Evolutionary conservation across 345 rosid species (phyloP), one percentile per base, ranked within the genome.

Genomic region (Camelina hispida): DNA sequence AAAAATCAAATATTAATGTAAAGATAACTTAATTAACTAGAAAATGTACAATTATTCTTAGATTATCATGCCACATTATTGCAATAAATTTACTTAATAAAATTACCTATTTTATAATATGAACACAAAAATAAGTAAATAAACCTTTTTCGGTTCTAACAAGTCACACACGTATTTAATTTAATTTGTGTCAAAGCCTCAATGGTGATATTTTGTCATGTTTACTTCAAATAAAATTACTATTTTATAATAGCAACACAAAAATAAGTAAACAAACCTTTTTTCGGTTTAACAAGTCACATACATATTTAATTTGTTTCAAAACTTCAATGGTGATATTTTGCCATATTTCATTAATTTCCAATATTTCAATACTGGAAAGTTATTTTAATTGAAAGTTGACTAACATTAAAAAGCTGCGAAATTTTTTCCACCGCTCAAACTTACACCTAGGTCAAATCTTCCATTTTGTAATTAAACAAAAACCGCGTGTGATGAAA

Each of bases 11-110:
- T 35, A 25, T 37, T 48, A 61, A 52, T 53, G 34, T 10, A 22
- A 61, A 52, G 50, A 32, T 67, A 17, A 28, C 30, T 30, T 60
- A 11, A 7, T 20, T 68, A 38, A 38, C 25, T 25, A 16, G 15
- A 56, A 66, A 38, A 25, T 35, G 13, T 38, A 8, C 32, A 42
- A 16, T 66, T 57, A 47, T 56, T 66, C 34, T 18, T 5, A 68
- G 6, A 59, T 17, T 6, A 38, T 14, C 52, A 42, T 28, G 32
- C 63, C 69, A 68, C 7, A 18, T 68, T 18, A 0, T 13, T 59
- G 25, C 15, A 50, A 4, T 28, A 63, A 63, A 3, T 17, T 47
- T 37, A 9, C 54, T 17, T 40, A 38, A 38, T 34, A 25, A 25
- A 20, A 12, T 34, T 13, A 47, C 30, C 5, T 37, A 48, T 7